Percentiles rank a stretch among this genome's conserved stretches.
These are phyloP conservation scores for Chytriomyces sp. DNA, from an alignment of 192 early-diverging fungal species.

Conservation along the genomic window DNA sequence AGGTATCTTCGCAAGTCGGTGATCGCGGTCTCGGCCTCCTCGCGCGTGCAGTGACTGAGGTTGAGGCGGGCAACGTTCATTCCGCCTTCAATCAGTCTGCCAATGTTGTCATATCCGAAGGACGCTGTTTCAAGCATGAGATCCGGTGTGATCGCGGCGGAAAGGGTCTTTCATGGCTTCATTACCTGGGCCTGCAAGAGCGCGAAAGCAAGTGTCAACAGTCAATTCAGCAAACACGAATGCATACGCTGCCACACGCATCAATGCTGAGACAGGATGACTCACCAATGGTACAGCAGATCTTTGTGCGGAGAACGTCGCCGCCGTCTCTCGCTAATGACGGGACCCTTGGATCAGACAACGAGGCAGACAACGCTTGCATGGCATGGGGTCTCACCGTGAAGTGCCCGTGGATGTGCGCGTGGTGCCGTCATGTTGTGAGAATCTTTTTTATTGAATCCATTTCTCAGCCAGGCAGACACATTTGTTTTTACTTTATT, in stretches of 20 bases:
- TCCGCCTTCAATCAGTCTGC: constrained; percentile 53
- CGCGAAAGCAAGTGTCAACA: background rate
- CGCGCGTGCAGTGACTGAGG: constrained; percentile 60
- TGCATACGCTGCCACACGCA: too few species aligned
- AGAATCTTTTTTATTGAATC: background rate
- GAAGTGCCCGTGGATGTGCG: background rate
- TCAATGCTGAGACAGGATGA: background rate
- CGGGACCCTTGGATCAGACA: too few species aligned
- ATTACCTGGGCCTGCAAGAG: background rate
- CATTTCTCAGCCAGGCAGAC: background rate
- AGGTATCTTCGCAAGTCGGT: constrained; percentile 46
- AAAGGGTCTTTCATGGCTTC: too few species aligned
- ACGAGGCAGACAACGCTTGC: background rate
- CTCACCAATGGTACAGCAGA: constrained; percentile 33
- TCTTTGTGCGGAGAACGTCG: constrained; percentile 28
- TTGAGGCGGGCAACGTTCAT: constrained; percentile 65
- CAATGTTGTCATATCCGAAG: constrained; percentile 46
- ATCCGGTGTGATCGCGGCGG: too few species aligned
- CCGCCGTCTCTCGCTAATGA: constrained; percentile 15
- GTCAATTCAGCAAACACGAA: too few species aligned
- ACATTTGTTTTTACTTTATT: background rate
- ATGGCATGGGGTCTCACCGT: too few species aligned
- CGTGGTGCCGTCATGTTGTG: background rate
- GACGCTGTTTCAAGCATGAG: constrained; percentile 39
- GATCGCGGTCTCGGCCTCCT: constrained; percentile 57